Evolutionary conservation across 768 basidiomycete species (phyloP), one percentile per base, ranked within the genome.

Genomic region (Cyathus striatus): DNA sequence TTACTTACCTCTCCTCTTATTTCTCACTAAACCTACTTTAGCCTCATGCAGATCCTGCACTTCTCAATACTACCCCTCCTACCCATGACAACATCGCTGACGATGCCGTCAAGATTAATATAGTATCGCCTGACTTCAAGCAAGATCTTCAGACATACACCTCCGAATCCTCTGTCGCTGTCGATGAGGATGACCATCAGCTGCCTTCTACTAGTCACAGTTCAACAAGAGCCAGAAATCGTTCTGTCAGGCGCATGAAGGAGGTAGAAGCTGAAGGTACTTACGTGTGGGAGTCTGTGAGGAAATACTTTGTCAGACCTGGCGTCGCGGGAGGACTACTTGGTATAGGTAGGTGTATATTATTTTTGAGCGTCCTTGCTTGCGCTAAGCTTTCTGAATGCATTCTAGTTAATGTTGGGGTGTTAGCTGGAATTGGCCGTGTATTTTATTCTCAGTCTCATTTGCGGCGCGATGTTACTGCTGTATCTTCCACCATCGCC

Each of bases 291-390:
- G 62, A 70, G 6, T 49, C 68, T 20, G 59, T 73, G 3, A 80
- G 78, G 49, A 61, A 73, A 22, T 69, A 74, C 50, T 52, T 88
- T 20, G 63, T 88, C 45, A 72, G 77, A 22, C 86, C 86, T 12
- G 78, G 78, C 20, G 77, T 85, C 40, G 80, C 81, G 7, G 83
- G 88, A 21, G 86, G 88, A 33, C 63, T 88, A 22, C 51, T 89
- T 47, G 86, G 86, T 33, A 57, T 89, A 35, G 71, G 86, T 86
- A 49, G 14, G 75, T 66, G 6, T 21, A 23, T 25, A 16, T 24
- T 40, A 9, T 43, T 41, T 25, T n/a, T 13, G 23, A 20, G 16
- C 21, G 17, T 23, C 10, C 25, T 18, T 40, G 23, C 26, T n/a
- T 27, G 39, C 36, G 42, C 18, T 26, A 26, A 43, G 32, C 7